Conservation (phyloP, 805 yeast genomes). For the Osmozyma mogii region DNA sequence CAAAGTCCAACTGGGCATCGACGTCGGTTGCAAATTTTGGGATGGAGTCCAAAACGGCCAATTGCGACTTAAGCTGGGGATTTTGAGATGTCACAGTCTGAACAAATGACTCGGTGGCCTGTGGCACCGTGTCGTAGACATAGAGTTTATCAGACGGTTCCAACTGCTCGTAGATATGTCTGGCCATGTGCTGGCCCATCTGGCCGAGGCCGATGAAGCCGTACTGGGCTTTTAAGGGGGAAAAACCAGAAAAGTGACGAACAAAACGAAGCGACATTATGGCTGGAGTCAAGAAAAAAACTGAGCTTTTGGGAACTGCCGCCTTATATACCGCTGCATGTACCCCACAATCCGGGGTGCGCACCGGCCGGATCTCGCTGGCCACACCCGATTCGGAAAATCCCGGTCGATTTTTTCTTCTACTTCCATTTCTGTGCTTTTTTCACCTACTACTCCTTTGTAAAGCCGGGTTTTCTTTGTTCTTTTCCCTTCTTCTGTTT, state of each 20-base stretch:
- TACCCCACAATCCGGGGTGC: too few relatives aligned
- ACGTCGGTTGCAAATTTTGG: constrained; percentile 22
- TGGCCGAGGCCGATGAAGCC: constrained; percentile 53
- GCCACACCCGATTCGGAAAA: too few relatives aligned
- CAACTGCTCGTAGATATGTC: constrained; percentile 35
- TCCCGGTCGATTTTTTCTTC: too few relatives aligned
- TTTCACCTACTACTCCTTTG: too few relatives aligned
- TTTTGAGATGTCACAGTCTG: constrained; percentile 14
- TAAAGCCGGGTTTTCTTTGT: too few relatives aligned
- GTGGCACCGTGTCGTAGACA: constrained; percentile 35
- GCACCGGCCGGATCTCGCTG: too few relatives aligned
- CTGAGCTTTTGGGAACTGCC: too few relatives aligned
- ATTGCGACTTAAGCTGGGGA: constrained; percentile 15
- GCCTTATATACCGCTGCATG: too few relatives aligned
- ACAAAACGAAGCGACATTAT: too few relatives aligned
- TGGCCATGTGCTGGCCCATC: constrained; percentile 52
- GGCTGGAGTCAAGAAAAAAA: too few relatives aligned
- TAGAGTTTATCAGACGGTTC: constrained; percentile 31
- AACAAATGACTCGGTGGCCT: constrained; percentile 19
- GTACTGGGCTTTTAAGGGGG: constrained; percentile 16
- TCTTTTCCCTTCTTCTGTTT: too few relatives aligned
- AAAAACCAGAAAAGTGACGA: neutral
- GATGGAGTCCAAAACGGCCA: constrained; percentile 15
- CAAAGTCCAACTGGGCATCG: constrained; percentile 28
- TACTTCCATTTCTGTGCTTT: too few relatives aligned